Evolutionary conservation across 1,284 basidiomycete species (phyloP), one percentile per base, ranked within the genome.

Genomic region (Pholiota adiposa): DNA sequence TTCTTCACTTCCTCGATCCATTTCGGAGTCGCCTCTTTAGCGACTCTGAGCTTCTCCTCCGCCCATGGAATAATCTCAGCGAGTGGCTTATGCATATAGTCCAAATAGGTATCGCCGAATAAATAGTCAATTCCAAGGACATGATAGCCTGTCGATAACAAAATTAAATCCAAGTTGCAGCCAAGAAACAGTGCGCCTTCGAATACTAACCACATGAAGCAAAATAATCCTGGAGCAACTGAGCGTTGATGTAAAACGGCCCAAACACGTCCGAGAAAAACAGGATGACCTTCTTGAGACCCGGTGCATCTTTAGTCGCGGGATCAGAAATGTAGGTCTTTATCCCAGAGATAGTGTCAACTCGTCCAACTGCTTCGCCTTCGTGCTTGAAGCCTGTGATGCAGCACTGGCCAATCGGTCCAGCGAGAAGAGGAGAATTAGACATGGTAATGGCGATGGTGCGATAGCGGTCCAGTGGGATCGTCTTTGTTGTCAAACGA

Each of bases 101-200:
- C 68, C 18, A 73, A 55, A 1, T 84, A 59, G 7, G 77, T 72
- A 59, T 86, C 83, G 5, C 85, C 85, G 61, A 84, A 77, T 68
- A 86, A 83, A 67, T 84, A 86, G 61, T 86, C 85, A 36, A 80
- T 69, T 1, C 83, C 84, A 8, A 84, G 70, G 1, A 86, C 83
- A 48, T 74, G 71, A 67, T 79, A 85, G 0, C 85, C 84, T 86
- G 54, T n/a, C n/a, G n/a, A n/a, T n/a, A n/a, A 41, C 6, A 54
- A n/a, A 21, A 67, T 72, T n/a, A 4, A 4, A 56, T 83, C 82
- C 80, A 23, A 18, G 18, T 18, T 36, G 2, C 8, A 25, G 33
- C 27, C 19, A 29, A 38, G 1, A 8, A 21, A 43, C 21, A 19
- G n/a, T 19, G 43, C 7, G 9, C 4, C 14, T 81, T 74, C 1